A percentile compares a stretch with the other conserved stretches of the same genome.
Conservation (phyloP, 805 yeast genomes). For the Wickerhamomyces canadensis region DNA sequence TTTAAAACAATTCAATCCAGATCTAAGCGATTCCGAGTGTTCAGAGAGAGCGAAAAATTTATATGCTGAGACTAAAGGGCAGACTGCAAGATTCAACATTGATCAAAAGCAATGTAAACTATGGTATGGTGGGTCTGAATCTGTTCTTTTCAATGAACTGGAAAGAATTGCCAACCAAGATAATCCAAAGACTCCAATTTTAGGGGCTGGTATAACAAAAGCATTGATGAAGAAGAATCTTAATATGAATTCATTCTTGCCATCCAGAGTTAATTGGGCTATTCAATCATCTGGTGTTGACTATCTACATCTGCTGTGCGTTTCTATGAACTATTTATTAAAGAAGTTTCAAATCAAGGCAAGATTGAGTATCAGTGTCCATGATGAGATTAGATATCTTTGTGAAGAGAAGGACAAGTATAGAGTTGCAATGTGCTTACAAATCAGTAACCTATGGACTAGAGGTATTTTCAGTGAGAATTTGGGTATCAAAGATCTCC, state of each 20-base stretch:
- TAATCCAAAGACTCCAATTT: conserved; percentile 80
- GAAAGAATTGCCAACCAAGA: conserved; percentile 83
- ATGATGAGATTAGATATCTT: conserved; percentile 87
- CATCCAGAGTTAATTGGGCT: conserved; percentile 95
- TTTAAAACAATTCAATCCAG: conserved; percentile 76
- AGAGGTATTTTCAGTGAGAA: conserved; percentile 93
- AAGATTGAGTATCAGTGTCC: conserved; percentile 81
- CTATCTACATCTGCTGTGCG: conserved; percentile 76
- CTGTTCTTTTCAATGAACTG: conserved; percentile 81
- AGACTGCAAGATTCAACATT: conserved; percentile 25
- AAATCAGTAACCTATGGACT: conserved; percentile 91
- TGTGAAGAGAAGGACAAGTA: conserved; percentile 70
- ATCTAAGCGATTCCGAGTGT: conserved; percentile 63
- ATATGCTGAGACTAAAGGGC: conserved; percentile 83
- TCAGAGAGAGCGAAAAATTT: conserved; percentile 54
- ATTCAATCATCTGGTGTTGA: conserved; percentile 98
- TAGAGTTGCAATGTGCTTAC: conserved; percentile 75
- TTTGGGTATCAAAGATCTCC: conserved; percentile 81
- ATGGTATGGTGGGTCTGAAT: conserved; percentile 91
- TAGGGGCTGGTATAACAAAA: conserved; percentile 89
- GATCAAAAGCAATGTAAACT: conserved; percentile 28
- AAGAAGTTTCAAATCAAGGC: conserved; percentile 64
- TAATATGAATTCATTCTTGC: conserved; percentile 60
- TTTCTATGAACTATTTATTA: conserved; percentile 81
- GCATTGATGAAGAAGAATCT: conserved; percentile 69